Base-by-base conservation (phyloP, 805 yeast genomes). In the Candida nonsorbophila region DNA sequence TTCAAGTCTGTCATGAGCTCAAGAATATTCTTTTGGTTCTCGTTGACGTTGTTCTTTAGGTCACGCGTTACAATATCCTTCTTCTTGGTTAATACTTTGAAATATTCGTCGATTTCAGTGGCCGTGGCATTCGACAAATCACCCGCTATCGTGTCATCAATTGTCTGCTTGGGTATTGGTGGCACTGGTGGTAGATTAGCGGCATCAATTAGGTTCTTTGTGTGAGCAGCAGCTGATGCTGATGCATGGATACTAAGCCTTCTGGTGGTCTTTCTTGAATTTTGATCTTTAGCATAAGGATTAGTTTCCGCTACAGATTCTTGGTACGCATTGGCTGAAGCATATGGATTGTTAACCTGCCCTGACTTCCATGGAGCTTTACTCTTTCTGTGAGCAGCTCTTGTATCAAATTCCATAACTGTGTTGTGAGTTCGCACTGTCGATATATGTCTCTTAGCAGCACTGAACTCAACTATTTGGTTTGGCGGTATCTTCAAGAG, bases 401-500 rank as follows among this genome's bases (percentile, higher is more conserved):
- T 56, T 12, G 38, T 31, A 15, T 51, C 57, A 31, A 43, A 42
- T 21, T 56, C 59, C 67, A 62, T 59, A 18, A 20, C 27, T 24
- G 22, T 10, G 11, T 10, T 11, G 6, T 13, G 7, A 8, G 24
- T 12, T 22, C 12, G 7, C 8, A 22, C 8, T 22, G 8, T 22
- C 12, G 7, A 9, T 11, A 7, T 12, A 85, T 86, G 95, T 81
- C 94, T 15, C 60, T 90, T 27, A 74, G 92, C 4, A 80, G 92
- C 33, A 77, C 72, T 33, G 94, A 87, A 55, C 72, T 90, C 31
- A 92, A 90, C 62, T 90, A 90, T 51, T 69, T 92, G 43, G 74
- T 90, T 30, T 92, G 96, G 95, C 62, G 97, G 37, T 92, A 90
- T 49, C 67, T 87, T 21, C 95, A 86, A 49, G 97, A 92, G 52